Evolutionary conservation across 768 basidiomycete genomes (phyloP).

Genomic region (Serendipita vermifera): DNA sequence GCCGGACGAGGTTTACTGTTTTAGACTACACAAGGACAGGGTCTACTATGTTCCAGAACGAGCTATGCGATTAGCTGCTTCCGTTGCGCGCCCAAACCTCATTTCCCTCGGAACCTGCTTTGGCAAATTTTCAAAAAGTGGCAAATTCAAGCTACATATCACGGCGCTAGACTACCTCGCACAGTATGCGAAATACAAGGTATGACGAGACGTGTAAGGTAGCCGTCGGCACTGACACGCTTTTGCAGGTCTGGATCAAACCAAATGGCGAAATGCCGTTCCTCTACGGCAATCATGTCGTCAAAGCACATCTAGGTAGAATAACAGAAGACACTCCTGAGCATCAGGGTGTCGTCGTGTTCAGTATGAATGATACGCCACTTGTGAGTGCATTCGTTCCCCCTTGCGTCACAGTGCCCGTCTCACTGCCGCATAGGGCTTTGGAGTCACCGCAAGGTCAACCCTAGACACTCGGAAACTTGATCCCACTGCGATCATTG

Average conservation of each 20-base stretch:
- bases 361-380: constrained; percentile 89
- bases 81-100: constrained; percentile 83
- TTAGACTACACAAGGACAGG: constrained; percentile 85
- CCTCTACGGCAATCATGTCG: constrained; percentile 94
- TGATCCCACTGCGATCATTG: constrained; percentile 92
- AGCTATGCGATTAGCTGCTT: constrained; percentile 85
- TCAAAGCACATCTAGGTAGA: constrained; percentile 96
- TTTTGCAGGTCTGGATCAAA: constrained; percentile 87
- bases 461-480: constrained; percentile 94
- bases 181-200: constrained; percentile 97
- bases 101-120: constrained; percentile 91
- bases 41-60: constrained; percentile 96
- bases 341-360: constrained; percentile 95
- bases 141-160: constrained; percentile 95
- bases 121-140: constrained; percentile 93
- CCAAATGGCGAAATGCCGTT: constrained; percentile 99
- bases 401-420: neutral
- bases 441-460: constrained; percentile 92
- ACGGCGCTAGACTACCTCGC: constrained; percentile 87
- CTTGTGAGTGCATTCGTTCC: constrained; percentile 39
- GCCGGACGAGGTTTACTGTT: constrained; percentile 88
- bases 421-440: constrained; percentile 47
- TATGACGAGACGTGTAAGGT: constrained; percentile 22
- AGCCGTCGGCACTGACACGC: neutral
- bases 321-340: constrained; percentile 99